Evolutionary conservation across 768 basidiomycete species (phyloP), one percentile per base, ranked within the genome.

Genomic region (Mycena galopus): DNA sequence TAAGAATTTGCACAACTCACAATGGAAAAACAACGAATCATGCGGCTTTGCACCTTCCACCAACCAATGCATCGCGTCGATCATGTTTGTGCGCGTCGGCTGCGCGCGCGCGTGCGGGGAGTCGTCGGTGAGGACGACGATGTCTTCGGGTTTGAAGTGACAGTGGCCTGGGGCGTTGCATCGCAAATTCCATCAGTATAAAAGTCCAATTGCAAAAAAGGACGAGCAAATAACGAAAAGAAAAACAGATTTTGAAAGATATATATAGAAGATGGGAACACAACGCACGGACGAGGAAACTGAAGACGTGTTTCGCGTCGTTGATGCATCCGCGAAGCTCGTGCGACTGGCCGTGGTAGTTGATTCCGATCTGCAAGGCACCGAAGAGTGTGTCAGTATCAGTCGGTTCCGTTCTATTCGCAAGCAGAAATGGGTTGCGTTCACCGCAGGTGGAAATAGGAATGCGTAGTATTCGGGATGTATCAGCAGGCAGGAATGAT

Each of bases 1-100:
- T 2, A 47, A 47, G 47, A 63, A 50, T 14, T 7, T 50, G 29
- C 14, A 62, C 33, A 47, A 78, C 86, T 65, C 78, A 88, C 91
- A 95, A 73, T 95, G 94, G 76, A 95, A 91, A 79, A 94, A 94
- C 3, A 95, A 82, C 2, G 93, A 91, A 79, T 95, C 94, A 66
- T 94, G 88, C 2, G 88, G 85, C 50, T 82, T 84, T 2, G 95
- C 96, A 66, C 87, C 89, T 17, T 85, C 82, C 7, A 96, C 92
- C 44, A 96, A 88, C 88, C 88, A 89, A 17, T 78, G 78, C 88
- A 89, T 88, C 6, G 85, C 86, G 42, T 83, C 82, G 25, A 88
- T 75, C 44, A 89, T 87, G 70, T 88, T 88, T 72, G 79, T 75
- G 39, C 85, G 81, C 1, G 88, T 89, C 1, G 88, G 88, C 37